Evolutionary conservation across 2,329 filamentous ascomycete genomes (phyloP), one percentile per base, ranked within the genome.

Genomic region (Coniochaeta sp.): DNA sequence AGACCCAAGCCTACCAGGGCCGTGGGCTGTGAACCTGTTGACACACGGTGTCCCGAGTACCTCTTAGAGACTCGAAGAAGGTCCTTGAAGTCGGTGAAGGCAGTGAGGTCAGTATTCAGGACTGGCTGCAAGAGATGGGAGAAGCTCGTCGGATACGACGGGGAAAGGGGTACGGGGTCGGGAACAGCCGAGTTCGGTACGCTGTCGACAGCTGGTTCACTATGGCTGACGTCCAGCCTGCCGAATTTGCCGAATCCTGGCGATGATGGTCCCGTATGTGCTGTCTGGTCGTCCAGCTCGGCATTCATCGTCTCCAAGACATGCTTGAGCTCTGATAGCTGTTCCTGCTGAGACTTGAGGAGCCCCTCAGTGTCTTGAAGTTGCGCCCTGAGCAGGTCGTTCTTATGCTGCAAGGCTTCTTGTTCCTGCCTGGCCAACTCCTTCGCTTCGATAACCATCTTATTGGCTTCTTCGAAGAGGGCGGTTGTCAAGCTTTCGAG

Each of bases 381-480:
- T 73, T 98, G 93, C 28, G 88, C 82, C 68, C 86, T 90, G 58
- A 98, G 82, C 73, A 96, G 91, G 61, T 96, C 91, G 68, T 95
- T 96, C 71, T 91, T 91, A 69, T 89, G 89, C 61, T 92, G 87
- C 47, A 93, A 79, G 5, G 83, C 82, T 65, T 97, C 92, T 40
- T 91, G 89, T 67, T 97, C 91, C 64, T 85, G 87, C 63, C 92
- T 87, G 9, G 95, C 92, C 63, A 96, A 91, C 72, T 93, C 91
- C 70, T 96, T 91, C 40, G 93, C 93, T 17, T 86, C 87, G 44
- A 93, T 90, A 58, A 99, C 95, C 93, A 99, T 98, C 81, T 89
- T 93, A 77, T 99, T 98, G 57, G 95, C 95, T 78, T 99, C 93
- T 71, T 98, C 92, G 64, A 99, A 99, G n/a, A 99, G 81, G 31